Conservation (phyloP, 192 early-diverging fungal species). For the Podila horticola region DNA sequence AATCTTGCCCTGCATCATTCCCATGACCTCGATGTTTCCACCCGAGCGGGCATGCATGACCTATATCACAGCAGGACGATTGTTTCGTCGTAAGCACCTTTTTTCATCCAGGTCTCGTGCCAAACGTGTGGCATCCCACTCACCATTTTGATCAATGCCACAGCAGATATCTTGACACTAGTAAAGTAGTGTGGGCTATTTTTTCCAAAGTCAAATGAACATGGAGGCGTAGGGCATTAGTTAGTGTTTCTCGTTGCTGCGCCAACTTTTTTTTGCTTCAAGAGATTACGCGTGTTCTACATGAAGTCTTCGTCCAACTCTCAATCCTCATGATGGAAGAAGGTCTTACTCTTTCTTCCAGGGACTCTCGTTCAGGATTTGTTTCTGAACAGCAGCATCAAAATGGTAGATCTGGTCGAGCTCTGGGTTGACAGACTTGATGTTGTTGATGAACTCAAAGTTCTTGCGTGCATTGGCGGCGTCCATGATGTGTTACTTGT, state of each 20-base stretch:
- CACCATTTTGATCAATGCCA: constrained; percentile 99
- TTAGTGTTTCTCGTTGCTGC: neutral
- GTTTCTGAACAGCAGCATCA: constrained; percentile 74
- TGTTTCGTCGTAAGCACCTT: neutral
- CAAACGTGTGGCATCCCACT: neutral
- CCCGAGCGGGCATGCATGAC: constrained; percentile 98
- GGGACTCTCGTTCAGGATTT: constrained; percentile 70
- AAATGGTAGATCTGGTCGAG: constrained; percentile 87
- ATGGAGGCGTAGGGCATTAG: neutral
- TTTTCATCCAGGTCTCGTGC: neutral
- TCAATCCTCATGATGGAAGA: neutral
- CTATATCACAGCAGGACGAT: constrained; percentile 43
- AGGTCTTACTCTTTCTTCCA: constrained; percentile 84
- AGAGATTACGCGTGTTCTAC: neutral
- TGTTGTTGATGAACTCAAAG: constrained; percentile 82
- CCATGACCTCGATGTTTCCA: constrained; percentile 97
- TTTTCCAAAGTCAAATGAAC: neutral
- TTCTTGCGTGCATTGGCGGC: constrained; percentile 61
- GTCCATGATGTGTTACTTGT: constrained; percentile 47
- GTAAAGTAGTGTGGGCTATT: constrained; percentile 86
- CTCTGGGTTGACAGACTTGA: constrained; percentile 69
- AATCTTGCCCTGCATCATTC: constrained; percentile 96
- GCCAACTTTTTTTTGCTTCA: neutral
- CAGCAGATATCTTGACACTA: constrained; percentile 91
- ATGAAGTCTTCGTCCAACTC: neutral